Evolutionary conservation across 768 basidiomycete species (phyloP), one percentile per base, ranked within the genome.

Genomic region (Termitomyces sp.): DNA sequence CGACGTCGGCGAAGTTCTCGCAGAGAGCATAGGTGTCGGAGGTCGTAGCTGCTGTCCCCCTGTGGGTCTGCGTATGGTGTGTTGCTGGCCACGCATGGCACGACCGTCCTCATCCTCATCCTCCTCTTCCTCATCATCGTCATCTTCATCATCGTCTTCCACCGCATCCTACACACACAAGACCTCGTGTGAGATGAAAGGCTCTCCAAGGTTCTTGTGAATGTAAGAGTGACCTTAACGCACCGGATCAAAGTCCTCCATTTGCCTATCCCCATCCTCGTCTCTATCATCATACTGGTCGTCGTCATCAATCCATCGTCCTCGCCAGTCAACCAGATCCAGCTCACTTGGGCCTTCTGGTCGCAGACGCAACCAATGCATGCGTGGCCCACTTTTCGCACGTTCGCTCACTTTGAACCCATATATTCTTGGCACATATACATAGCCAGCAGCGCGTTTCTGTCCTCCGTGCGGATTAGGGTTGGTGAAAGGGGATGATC

Each of bases 321-420:
- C 95, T 57, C 90, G 81, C 85, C 87, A 93, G 69, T 97, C 95
- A 31, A 97, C 95, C 65, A 80, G 76, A 63, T 95, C 92, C 65
- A 98, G 71, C 64, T 95, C 92, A 54, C 82, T 82, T 1, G 86
- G 81, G 57, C 78, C 85, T 69, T 89, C 86, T 32, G 96, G 96
- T 57, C 96, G 78, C 71, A 94, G 70, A 54, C 97, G 80, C 71
- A 98, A 71, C 97, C 97, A 99, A 66, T 89, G 87, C 95, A 99
- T 98, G 57, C 97, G 81, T 14, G 97, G 97, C 5, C 97, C 97
- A 64, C 85, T 91, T 70, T 93, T 90, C 11, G 97, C 94, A 51
- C 92, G 79, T 70, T 99, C 97, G 68, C 89, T 95, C 27, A 99
- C 96, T 73, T 89, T 92, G 81, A 99, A 99, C 0, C 97, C 97